Evolutionary conservation across 2,329 filamentous ascomycete species (phyloP).

Genomic region (Ophiocordyceps camponoti-rufipedis): DNA sequence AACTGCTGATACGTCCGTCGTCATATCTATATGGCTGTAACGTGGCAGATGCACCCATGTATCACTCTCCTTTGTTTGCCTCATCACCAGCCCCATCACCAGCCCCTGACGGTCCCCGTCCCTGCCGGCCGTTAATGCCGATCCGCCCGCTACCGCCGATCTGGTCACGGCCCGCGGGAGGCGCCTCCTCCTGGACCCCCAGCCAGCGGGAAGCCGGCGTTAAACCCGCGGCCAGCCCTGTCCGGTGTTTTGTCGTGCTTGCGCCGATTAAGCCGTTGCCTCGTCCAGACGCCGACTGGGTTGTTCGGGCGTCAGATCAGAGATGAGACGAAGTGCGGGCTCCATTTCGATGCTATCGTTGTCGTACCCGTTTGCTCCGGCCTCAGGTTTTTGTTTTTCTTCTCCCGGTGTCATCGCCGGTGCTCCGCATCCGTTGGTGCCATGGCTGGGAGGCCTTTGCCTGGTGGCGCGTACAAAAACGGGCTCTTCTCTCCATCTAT

Average conservation of each 20-base stretch:
- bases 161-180: background rate
- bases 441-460: background rate
- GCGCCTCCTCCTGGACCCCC: background rate
- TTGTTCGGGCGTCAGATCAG: too few species aligned
- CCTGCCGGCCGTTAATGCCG: background rate
- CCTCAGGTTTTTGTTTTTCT: background rate
- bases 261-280: background rate
- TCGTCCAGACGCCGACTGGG: too few species aligned
- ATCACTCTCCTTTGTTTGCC: background rate
- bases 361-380: background rate
- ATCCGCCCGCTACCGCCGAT: background rate
- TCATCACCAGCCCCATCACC: background rate
- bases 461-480: background rate
- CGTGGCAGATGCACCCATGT: background rate
- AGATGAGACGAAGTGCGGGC: too few species aligned
- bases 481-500: background rate
- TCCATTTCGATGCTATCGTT: background rate
- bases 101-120: background rate
- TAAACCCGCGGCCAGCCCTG: background rate
- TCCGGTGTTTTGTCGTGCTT: slow-evolving; percentile 2
- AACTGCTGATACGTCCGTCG: background rate
- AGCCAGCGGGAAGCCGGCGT: background rate
- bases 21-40: background rate
- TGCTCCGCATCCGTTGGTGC: background rate
- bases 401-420: background rate